Percentiles rank a stretch among this genome's conserved stretches.
Conservation (phyloP, 2,329 filamentous ascomycete species). For the Xylaria multiplex region DNA sequence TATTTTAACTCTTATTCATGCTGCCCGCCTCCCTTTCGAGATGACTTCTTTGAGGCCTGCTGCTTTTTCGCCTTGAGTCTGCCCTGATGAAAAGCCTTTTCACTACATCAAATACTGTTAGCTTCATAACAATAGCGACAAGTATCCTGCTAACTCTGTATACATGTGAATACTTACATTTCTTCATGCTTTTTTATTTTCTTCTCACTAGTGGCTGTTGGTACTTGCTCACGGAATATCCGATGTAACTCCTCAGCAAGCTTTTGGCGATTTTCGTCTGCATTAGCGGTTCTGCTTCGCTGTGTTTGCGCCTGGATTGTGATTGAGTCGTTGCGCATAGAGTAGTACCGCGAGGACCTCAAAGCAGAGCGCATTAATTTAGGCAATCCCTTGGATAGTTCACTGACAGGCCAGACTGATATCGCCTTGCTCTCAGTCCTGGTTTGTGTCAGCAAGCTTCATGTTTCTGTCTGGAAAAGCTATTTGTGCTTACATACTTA, state of each 20-base stretch:
- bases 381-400: constrained; percentile 59
- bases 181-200: constrained; percentile 61
- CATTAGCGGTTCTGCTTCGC: constrained; percentile 62
- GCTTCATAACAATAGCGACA: constrained; percentile 6
- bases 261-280: constrained; percentile 63
- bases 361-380: constrained; percentile 59
- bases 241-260: constrained; percentile 59
- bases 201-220: constrained; percentile 57
- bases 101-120: constrained; percentile 50
- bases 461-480: neutral
- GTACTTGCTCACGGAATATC: constrained; percentile 60
- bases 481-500: constrained; percentile 58
- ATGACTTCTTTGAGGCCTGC: constrained; percentile 61
- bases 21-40: constrained; percentile 50
- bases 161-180: constrained; percentile 53
- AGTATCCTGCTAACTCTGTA: neutral
- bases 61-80: constrained; percentile 61
- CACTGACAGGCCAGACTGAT: constrained; percentile 61
- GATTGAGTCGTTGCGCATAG: constrained; percentile 61
- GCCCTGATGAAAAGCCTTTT: constrained; percentile 57
- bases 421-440: constrained; percentile 70
- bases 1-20: constrained; percentile 31
- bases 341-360: constrained; percentile 65
- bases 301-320: constrained; percentile 66
- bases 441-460: constrained; percentile 12